Evolutionary conservation across 768 basidiomycete species (phyloP).

Genomic region (Phylloporus arenicola): DNA sequence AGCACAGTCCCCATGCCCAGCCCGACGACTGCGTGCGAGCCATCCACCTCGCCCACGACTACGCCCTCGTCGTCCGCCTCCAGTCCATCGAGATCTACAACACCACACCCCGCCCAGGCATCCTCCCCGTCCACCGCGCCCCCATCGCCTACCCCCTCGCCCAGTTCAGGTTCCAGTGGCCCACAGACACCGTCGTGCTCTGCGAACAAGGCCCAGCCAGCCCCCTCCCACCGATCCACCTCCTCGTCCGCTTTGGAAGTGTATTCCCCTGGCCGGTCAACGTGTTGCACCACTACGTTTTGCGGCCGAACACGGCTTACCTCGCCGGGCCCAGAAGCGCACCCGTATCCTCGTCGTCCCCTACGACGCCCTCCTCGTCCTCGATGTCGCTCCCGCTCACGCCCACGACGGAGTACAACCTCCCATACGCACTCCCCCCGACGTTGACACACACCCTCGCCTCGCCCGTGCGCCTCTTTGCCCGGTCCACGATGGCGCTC

Average conservation of each 20-base stretch:
- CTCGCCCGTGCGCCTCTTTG: conserved; percentile 55
- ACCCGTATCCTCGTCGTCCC: not conserved
- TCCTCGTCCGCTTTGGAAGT: conserved; percentile 57
- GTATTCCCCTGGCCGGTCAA: conserved; percentile 66
- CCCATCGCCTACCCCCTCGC: conserved; percentile 40
- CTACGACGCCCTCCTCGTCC: not conserved
- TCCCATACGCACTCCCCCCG: conserved; percentile 42
- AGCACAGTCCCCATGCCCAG: conserved; percentile 23
- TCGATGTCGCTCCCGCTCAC: not conserved
- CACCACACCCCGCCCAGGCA: conserved; percentile 21
- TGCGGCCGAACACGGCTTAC: conserved; percentile 42
- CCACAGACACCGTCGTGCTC: conserved; percentile 48
- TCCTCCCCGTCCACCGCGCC: conserved; percentile 11
- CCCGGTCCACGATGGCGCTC: conserved; percentile 47
- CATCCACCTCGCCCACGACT: conserved; percentile 38
- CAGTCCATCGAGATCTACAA: conserved; percentile 42
- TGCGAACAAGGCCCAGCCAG: conserved; percentile 22
- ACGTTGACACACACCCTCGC: conserved; percentile 36
- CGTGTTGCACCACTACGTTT: conserved; percentile 55
- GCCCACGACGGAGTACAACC: conserved; percentile 28
- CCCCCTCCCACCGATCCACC: conserved; percentile 34
- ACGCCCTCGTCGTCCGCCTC: conserved; percentile 42
- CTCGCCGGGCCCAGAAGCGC: not conserved
- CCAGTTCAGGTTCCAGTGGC: conserved; percentile 49
- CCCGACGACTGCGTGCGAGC: conserved; percentile 39